Percentiles rank a stretch among this genome's conserved stretches.
These are phyloP conservation scores for Botrytis hyacinthi DNA, from an alignment of 2,329 filamentous ascomycete genomes.

Conservation along the genomic window DNA sequence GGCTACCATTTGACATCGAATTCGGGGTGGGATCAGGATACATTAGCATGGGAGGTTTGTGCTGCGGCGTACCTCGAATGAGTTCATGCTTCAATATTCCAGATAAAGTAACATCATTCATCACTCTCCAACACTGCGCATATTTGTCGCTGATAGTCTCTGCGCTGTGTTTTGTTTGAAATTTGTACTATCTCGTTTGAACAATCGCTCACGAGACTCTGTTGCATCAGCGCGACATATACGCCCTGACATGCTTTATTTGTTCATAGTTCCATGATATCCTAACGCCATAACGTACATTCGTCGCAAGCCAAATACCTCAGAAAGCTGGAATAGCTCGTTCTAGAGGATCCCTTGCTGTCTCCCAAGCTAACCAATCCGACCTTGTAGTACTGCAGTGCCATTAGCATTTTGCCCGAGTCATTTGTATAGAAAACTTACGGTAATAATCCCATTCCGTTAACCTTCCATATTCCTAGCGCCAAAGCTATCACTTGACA, in stretches of 20 bases:
- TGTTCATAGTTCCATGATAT: neutral
- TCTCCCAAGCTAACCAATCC: constrained; percentile 96
- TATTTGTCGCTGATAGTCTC: neutral
- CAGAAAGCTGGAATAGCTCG: constrained; percentile 39
- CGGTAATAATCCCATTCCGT: constrained; percentile 92
- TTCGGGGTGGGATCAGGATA: neutral
- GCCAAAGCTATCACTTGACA: constrained; percentile 83
- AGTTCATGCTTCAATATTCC: neutral
- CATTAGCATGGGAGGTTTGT: neutral
- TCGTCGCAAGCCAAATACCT: constrained; percentile 15
- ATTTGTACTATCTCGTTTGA: neutral
- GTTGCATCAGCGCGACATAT: neutral
- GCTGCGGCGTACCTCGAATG: neutral
- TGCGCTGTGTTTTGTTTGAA: neutral
- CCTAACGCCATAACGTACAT: constrained; percentile 4
- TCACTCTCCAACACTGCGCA: neutral
- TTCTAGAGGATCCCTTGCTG: constrained; percentile 38
- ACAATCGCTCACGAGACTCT: neutral
- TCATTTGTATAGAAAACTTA: constrained; percentile 48
- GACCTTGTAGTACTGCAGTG: constrained; percentile 77
- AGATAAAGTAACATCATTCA: neutral
- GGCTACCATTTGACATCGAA: neutral
- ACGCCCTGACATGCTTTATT: neutral
- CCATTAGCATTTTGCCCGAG: constrained; percentile 35
- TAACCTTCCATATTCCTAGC: constrained; percentile 93